Conservation (phyloP, 2,329 filamentous ascomycete genomes). For the Boeremia lycopersici region DNA sequence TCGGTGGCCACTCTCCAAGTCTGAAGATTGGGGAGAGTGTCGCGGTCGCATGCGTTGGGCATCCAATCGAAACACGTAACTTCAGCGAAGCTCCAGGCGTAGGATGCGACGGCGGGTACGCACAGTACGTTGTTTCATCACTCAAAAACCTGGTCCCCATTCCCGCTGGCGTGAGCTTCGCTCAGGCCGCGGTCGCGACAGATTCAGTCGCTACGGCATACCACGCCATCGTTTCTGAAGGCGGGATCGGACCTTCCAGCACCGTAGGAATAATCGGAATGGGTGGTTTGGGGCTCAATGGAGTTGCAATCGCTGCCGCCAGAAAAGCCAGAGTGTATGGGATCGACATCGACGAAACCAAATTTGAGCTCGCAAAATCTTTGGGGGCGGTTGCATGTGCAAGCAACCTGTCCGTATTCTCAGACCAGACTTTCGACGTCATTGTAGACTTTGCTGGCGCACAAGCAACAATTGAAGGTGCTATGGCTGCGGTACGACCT, state of each 20-base stretch:
- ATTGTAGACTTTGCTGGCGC: no score
- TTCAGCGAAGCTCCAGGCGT: not conserved
- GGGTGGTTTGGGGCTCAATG: not conserved
- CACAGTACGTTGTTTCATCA: not conserved
- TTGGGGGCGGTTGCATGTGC: no score
- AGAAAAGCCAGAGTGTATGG: conserved; percentile 4
- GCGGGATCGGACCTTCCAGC: not conserved
- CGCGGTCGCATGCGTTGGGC: no score
- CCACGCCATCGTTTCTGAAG: conserved; percentile 3
- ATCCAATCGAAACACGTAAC: no score
- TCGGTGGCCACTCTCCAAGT: not conserved
- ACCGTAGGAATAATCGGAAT: not conserved
- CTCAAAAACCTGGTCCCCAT: not conserved
- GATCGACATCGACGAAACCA: conserved; percentile 3
- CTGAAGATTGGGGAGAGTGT: no score
- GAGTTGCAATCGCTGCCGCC: not conserved
- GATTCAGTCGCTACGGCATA: conserved; percentile 13
- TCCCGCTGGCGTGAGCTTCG: conserved; percentile 7
- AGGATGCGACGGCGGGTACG: not conserved
- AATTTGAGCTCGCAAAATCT: not conserved
- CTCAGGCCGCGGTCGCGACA: conserved; percentile 6
- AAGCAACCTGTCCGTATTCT: no score
- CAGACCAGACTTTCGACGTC: no score
- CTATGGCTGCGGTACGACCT: no score
- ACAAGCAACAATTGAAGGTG: no score